Evolutionary conservation across 805 yeast species (phyloP).

Genomic region (Metschnikowia gelsemii): DNA sequence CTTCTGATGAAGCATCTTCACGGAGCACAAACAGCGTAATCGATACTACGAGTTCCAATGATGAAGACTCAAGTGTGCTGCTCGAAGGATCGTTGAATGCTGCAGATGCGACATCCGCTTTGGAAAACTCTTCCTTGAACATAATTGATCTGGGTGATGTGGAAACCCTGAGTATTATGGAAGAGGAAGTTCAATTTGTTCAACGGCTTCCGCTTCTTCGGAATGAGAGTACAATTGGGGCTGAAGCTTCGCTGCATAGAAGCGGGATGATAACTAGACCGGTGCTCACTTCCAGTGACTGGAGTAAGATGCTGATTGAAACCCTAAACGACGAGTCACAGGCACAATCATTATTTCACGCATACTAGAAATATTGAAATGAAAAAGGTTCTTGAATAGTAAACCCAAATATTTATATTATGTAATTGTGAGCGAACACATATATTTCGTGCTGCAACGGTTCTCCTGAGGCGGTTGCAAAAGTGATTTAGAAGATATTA

Average conservation of each 20-base stretch:
- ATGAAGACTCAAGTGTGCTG: constrained; percentile 1
- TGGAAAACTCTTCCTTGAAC: not conserved
- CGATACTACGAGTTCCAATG: constrained; percentile 1
- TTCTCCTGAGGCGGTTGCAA: no score
- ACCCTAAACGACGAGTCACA: constrained; percentile 23
- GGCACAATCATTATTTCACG: constrained; percentile 25
- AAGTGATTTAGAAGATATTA: no score
- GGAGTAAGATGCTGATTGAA: constrained; percentile 25
- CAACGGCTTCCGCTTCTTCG: constrained; percentile 30
- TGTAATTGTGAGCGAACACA: not conserved
- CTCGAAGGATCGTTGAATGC: not conserved
- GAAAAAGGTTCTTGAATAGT: not conserved
- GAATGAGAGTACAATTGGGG: constrained; percentile 24
- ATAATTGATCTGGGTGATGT: not conserved
- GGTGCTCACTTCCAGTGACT: constrained; percentile 2
- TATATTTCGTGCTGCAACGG: no score
- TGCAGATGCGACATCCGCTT: not conserved
- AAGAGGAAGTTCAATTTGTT: constrained; percentile 24
- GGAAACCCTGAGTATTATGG: constrained; percentile 16
- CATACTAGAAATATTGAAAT: constrained; percentile 14
- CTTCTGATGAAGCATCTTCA: constrained; percentile 4
- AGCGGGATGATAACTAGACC: constrained; percentile 1
- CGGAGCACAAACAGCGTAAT: constrained; percentile 3
- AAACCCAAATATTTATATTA: no score
- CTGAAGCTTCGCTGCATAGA: constrained; percentile 10